A percentile compares a stretch with the other conserved stretches of the same genome.
Evolutionary conservation across 768 basidiomycete genomes (phyloP).

Genomic region (Cyathus striatus): DNA sequence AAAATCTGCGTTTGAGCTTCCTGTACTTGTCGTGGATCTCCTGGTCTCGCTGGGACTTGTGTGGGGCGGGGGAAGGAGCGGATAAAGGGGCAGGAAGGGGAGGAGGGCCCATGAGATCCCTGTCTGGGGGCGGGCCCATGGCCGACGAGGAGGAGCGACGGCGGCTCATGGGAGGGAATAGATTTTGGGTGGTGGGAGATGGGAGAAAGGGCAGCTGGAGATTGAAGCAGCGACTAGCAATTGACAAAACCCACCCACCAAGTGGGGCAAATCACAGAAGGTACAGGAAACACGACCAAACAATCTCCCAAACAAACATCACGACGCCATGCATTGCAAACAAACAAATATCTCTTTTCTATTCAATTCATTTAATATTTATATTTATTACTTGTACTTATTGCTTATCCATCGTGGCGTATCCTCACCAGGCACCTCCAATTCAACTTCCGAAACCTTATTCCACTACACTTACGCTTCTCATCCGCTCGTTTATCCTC

Average conservation of each 20-base stretch:
- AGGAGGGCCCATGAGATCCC: constrained; percentile 49
- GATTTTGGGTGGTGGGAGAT: constrained; percentile 16
- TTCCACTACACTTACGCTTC: constrained; percentile 10
- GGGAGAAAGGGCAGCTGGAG: constrained; percentile 20
- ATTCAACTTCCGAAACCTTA: constrained; percentile 20
- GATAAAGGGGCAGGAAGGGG: constrained; percentile 31
- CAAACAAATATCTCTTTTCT: constrained; percentile 18
- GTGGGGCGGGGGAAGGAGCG: constrained; percentile 13
- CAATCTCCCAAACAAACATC: constrained; percentile 26
- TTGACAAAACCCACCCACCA: constrained; percentile 21
- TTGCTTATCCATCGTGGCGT: too few species aligned
- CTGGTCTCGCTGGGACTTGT: constrained; percentile 26
- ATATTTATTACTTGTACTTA: too few species aligned
- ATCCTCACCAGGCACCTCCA: too few species aligned
- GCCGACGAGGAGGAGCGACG: constrained; percentile 15
- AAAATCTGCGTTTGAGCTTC: constrained; percentile 60
- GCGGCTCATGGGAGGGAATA: constrained; percentile 16
- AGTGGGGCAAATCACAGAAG: constrained; percentile 28
- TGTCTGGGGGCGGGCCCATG: constrained; percentile 39
- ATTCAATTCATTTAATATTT: neutral
- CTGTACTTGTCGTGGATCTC: constrained; percentile 59
- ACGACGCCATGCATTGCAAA: constrained; percentile 37
- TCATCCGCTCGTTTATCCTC: constrained; percentile 6
- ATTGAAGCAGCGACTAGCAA: constrained; percentile 21
- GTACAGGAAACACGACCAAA: constrained; percentile 13